Evolutionary conservation across 768 basidiomycete species (phyloP), one percentile per base, ranked within the genome.

Genomic region (Cubamyces lactineus): DNA sequence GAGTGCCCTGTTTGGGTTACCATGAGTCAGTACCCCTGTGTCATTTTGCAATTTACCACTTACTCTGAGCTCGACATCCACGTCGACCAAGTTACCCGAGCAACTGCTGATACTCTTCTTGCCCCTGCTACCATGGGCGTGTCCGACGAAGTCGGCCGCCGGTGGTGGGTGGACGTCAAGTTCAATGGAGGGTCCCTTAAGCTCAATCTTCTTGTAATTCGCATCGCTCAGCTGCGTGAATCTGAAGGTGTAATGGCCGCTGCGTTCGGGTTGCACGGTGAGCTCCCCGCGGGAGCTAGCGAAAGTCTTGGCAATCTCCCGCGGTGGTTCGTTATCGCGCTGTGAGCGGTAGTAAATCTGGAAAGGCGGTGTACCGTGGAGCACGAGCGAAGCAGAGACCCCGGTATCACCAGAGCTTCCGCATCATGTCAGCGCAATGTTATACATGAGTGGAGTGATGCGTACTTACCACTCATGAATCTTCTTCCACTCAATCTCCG

Each of bases 331-430:
- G 17, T 83, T 80, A 75, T 94, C 84, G 50, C 86, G 84, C 69
- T 91, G 87, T 59, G 84, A 83, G 13, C 80, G 84, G 73, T 95
- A 97, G 69, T 85, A 85, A 12, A 96, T 85, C 51, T 83, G 81
- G 83, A 97, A 98, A 6, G 96, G 96, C 26, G 95, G 88, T 3
- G 88, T 89, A 16, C 96, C 96, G 52, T 88, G 90, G 51, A 98
- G 80, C 59, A 95, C 83, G 52, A 97, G 84, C 3, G 89, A 86
- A 2, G 92, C 94, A 13, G 88, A 88, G 49, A 96, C 92, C 8
- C 96, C 96, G 17, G 91, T 94, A 68, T 97, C 96, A 1, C 92
- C 91, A 51, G 92, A 92, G 72, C 91, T 94, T 65, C 38, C 55
- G 41, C 43, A 53, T 13, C 62, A 56, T 47, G 63, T 38, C 13